Evolutionary conservation across 1,284 basidiomycete species (phyloP).

Genomic region (Phellopilus nigrolimitatus): DNA sequence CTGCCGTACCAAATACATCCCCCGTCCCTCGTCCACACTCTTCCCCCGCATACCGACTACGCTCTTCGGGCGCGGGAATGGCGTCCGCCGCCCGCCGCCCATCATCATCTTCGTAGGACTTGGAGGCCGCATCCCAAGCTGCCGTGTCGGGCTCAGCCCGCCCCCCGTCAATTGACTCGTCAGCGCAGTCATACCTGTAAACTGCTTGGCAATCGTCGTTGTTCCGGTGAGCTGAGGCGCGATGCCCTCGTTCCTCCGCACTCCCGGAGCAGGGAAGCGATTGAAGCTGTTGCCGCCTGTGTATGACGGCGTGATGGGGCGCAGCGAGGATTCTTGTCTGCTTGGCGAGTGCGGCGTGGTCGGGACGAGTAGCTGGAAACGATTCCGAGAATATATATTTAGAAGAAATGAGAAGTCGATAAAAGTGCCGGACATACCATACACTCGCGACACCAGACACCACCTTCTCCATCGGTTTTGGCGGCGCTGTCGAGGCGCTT

Average conservation of each 20-base stretch:
- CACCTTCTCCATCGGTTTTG: constrained; percentile 63
- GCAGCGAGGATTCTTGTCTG: constrained; percentile 47
- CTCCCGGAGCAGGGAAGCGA: constrained; percentile 25
- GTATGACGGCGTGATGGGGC: constrained; percentile 41
- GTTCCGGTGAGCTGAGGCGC: constrained; percentile 57
- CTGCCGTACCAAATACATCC: constrained; percentile 63
- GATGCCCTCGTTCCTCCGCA: constrained; percentile 27
- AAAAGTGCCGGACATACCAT: constrained; percentile 43
- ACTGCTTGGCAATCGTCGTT: constrained; percentile 69
- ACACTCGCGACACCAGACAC: constrained; percentile 80
- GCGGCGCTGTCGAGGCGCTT: constrained; percentile 79
- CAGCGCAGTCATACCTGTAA: constrained; percentile 55
- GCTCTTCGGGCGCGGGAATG: constrained; percentile 52
- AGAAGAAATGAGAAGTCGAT: constrained; percentile 3
- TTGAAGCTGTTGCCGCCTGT: constrained; percentile 33
- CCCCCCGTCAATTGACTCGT: constrained; percentile 55
- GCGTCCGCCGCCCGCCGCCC: constrained; percentile 1
- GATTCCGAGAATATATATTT: constrained; percentile 17
- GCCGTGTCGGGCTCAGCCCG: constrained; percentile 55
- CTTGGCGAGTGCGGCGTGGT: too few relatives aligned
- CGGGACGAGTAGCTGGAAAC: constrained; percentile 52
- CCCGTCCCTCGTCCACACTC: constrained; percentile 57
- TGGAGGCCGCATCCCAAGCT: constrained; percentile 28
- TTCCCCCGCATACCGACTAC: constrained; percentile 56
- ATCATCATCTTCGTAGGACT: constrained; percentile 56